Evolutionary conservation across 345 rosid genomes (phyloP), one percentile per base, ranked within the genome.

Genomic region (Citrus glauca): DNA sequence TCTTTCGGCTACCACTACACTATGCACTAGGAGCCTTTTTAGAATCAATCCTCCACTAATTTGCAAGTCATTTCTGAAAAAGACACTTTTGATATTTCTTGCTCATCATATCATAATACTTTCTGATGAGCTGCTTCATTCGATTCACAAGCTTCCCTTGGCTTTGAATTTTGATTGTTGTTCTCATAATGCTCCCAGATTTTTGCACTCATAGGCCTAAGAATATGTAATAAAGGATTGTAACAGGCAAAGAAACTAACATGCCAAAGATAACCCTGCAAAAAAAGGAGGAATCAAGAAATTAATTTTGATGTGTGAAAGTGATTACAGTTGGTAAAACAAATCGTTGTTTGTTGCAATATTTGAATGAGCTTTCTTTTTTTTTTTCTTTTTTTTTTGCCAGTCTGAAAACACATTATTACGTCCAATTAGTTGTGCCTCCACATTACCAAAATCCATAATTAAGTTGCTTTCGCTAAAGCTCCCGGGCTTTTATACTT

Each of bases 191-290:
- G 48, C 30, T 28, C 25, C 68, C 64, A 73, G 22, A 13, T 5
- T 75, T 30, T 50, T 64, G 25, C 61, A 69, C 48, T 87, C 83
- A 88, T 65, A 91, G 78, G 74, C 91, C 95, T 78, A 91, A 76
- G 57, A 87, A 83, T 38, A 91, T 82, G 82, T 92, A 92, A 74
- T 92, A 92, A 75, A 92, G 85, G 50, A 91, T 85, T 5, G 95
- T 92, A 55, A 91, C 91, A 4, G 93, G 97, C 71, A 92, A 83
- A 17, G 97, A 89, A 61, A 91, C 94, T 74, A 92, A 62, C 97
- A 92, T 92, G n/a, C 97, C 97, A 70, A 92, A 92, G 61, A 91
- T 92, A 7, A 92, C 97, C 92, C 97, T 92, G 94, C 79, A 76
- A 79, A 59, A 77, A 1, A 6, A 57, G 20, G 25, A 70, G 9